A percentile compares a stretch with the other conserved stretches of the same genome.
Conservation (phyloP, 768 basidiomycete genomes). For the Pleurotus cornucopiae region DNA sequence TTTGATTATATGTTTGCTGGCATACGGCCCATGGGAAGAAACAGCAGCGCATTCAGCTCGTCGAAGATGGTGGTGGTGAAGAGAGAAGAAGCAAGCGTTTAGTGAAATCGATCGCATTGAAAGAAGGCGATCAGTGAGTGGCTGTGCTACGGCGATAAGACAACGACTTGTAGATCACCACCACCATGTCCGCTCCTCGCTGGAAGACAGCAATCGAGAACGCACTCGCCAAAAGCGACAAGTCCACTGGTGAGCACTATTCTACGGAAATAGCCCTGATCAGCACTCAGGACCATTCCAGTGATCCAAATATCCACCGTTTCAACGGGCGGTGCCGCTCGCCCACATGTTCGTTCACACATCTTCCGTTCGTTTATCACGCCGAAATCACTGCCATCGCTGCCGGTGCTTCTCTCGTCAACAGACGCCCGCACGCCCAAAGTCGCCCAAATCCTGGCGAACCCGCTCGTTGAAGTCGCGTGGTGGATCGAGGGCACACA, state of each 20-base stretch:
- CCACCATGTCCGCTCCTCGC: conserved; percentile 25
- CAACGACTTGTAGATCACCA: not conserved
- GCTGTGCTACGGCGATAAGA: too few species aligned
- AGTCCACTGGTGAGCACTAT: conserved; percentile 30
- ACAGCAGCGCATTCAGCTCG: not conserved
- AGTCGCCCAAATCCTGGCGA: conserved; percentile 47
- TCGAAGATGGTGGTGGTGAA: not conserved
- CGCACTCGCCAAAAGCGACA: conserved; percentile 34
- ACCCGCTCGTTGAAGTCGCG: conserved; percentile 51
- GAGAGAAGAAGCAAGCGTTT: not conserved
- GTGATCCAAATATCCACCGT: conserved; percentile 28
- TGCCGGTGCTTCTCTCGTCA: conserved; percentile 61
- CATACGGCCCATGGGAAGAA: not conserved
- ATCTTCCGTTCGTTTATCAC: conserved; percentile 59
- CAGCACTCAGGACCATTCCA: conserved; percentile 17
- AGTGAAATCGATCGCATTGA: not conserved
- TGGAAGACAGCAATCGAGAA: conserved; percentile 45
- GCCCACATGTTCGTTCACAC: conserved; percentile 62
- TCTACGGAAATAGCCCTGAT: not conserved
- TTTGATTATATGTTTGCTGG: not conserved
- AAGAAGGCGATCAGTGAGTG: too few species aligned
- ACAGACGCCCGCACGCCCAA: conserved; percentile 77
- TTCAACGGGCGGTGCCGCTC: conserved; percentile 52
- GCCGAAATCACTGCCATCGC: conserved; percentile 32
- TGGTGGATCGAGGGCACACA: conserved; percentile 71